These are phyloP conservation scores for Casaregolazyma suthepensis DNA, from an alignment of 1,139 yeast species.

Conservation along the genomic window DNA sequence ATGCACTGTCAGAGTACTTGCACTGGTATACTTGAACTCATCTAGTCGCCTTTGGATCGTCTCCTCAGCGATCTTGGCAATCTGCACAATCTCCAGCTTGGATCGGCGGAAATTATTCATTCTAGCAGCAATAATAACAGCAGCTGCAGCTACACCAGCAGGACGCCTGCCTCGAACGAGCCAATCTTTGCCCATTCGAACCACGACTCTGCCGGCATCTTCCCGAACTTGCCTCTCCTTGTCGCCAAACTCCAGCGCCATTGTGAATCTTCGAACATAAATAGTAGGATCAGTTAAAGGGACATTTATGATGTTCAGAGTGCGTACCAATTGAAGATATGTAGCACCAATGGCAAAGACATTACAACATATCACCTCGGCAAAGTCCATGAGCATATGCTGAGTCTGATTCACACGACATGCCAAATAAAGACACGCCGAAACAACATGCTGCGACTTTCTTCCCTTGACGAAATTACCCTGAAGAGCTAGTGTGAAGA, in stretches of 20 bases:
- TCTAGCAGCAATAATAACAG: constrained; percentile 84
- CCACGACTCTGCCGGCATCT: constrained; percentile 84
- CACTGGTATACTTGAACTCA: constrained; percentile 74
- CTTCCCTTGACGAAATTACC: constrained; percentile 93
- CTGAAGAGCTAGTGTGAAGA: constrained; percentile 82
- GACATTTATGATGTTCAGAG: constrained; percentile 63
- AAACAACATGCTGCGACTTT: constrained; percentile 86
- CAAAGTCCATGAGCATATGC: constrained; percentile 93
- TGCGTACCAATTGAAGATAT: constrained; percentile 80
- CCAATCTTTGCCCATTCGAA: constrained; percentile 93
- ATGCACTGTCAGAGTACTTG: constrained; percentile 66
- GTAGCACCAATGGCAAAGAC: constrained; percentile 96
- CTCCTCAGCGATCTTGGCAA: constrained; percentile 91
- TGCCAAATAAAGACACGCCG: constrained; percentile 90
- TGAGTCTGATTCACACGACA: constrained; percentile 88
- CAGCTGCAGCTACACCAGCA: constrained; percentile 98
- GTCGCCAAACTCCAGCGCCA: constrained; percentile 71
- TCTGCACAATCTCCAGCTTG: constrained; percentile 89
- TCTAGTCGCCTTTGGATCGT: constrained; percentile 84
- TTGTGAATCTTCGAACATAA: constrained; percentile 90
- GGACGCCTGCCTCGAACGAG: constrained; percentile 95
- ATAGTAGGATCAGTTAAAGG: constrained; percentile 93
- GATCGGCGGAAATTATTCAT: constrained; percentile 93
- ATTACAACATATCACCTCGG: constrained; percentile 80
- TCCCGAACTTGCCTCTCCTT: constrained; percentile 59